A percentile compares a stretch with the other conserved stretches of the same genome.
Conservation (phyloP, 2,329 filamentous ascomycete genomes). For the Plenodomus biglobosus region DNA sequence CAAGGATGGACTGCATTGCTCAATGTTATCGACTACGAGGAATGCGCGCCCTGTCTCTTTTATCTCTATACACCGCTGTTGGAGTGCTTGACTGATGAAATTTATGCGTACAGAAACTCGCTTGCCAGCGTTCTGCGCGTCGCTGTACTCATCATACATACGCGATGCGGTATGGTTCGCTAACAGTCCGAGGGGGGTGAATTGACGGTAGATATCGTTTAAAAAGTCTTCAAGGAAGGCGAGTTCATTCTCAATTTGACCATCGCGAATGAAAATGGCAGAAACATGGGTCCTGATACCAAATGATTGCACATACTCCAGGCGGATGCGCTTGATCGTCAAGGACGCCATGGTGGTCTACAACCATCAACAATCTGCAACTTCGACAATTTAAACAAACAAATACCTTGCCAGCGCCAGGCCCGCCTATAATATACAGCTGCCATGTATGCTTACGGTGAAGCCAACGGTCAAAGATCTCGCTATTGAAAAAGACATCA, state of each 20-base stretch:
- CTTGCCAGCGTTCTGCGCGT: conserved; percentile 1
- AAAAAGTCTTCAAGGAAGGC: conserved; percentile 13
- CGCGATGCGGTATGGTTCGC: conserved; percentile 2
- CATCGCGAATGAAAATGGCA: conserved; percentile 4
- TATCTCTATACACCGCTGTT: not conserved
- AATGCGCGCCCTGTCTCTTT: conserved; percentile 12
- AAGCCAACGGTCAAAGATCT: conserved; percentile 12
- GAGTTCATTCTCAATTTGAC: conserved; percentile 1
- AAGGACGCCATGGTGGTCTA: conserved; percentile 10
- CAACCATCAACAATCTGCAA: not conserved
- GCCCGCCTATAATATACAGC: conserved; percentile 16
- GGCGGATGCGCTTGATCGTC: not conserved
- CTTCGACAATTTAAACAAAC: not conserved
- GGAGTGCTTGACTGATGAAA: not conserved
- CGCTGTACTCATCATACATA: conserved; percentile 6
- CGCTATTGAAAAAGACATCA: conserved; percentile 10
- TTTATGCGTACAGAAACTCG: not conserved
- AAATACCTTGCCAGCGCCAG: conserved; percentile 20
- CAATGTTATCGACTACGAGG: conserved; percentile 25
- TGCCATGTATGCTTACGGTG: conserved; percentile 11
- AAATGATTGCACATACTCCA: not conserved
- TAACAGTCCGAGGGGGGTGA: not conserved
- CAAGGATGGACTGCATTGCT: conserved; percentile 15
- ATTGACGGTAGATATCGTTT: conserved; percentile 5
- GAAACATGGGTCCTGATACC: not conserved